phyloP scores from a whole-genome alignment of 2,329 filamentous ascomycete genomes.

The Didymella lethalis region DNA sequence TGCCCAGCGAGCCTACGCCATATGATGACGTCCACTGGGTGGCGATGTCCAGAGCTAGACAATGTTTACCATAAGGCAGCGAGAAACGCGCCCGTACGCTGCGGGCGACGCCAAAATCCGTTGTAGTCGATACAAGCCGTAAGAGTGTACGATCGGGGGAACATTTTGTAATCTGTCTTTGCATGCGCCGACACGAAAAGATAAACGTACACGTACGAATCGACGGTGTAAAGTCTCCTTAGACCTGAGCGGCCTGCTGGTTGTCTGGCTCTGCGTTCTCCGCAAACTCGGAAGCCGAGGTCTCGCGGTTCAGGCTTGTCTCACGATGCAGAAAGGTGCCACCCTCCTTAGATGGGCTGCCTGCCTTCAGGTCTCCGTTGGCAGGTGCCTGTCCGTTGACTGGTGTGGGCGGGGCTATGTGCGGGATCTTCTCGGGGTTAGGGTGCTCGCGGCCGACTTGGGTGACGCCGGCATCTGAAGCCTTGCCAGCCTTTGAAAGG shows the following conservation, averaged over 20 bases:
- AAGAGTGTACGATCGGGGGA: conserved; percentile 2
- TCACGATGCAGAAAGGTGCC: conserved; percentile 81
- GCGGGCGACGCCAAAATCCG: conserved; percentile 7
- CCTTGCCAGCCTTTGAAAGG: conserved; percentile 96
- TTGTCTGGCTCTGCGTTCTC: conserved; percentile 44
- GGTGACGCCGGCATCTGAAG: conserved; percentile 90
- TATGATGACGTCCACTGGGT: neutral
- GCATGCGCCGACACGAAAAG: neutral
- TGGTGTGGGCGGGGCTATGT: conserved; percentile 73
- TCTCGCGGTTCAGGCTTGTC: conserved; percentile 78
- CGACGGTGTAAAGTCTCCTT: neutral
- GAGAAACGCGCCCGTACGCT: conserved; percentile 6
- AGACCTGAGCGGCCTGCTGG: conserved; percentile 17
- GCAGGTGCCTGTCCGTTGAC: conserved; percentile 49
- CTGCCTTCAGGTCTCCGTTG: conserved; percentile 55
- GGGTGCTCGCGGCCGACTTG: conserved; percentile 95
- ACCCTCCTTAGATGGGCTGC: conserved; percentile 89
- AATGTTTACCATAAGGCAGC: neutral
- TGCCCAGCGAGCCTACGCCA: conserved; percentile 1
- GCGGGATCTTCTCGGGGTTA: conserved; percentile 92
- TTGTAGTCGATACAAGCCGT: conserved; percentile 15
- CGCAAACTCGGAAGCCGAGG: conserved; percentile 70
- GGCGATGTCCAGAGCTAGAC: neutral
- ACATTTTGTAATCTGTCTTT: conserved; percentile 3
- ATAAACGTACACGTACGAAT: neutral